A percentile compares a stretch with the other conserved stretches of the same genome.
phyloP scores from a whole-genome alignment of 2,329 filamentous ascomycete genomes.

The Trichothecium roseum region DNA sequence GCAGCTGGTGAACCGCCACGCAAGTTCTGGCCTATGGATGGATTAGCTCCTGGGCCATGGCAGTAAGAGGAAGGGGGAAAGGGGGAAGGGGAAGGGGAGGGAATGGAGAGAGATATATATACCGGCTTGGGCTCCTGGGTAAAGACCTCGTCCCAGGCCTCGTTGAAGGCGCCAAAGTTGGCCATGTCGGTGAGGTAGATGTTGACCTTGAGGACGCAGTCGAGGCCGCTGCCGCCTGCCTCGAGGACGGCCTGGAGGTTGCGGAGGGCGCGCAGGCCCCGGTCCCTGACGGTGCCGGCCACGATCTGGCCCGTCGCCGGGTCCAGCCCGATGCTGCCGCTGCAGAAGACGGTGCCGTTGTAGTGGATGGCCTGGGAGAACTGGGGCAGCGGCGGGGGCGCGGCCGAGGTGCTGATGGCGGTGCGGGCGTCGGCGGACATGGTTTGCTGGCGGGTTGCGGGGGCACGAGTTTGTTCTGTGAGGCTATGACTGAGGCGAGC shows the following conservation, averaged over 20 bases:
- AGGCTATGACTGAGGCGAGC: too few species aligned
- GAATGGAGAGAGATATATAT: slow-evolving; percentile 9
- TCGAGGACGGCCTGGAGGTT: slow-evolving; percentile 51
- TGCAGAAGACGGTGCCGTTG: slow-evolving; percentile 63
- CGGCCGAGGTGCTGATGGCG: slow-evolving; percentile 4
- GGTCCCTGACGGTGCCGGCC: slow-evolving; percentile 44
- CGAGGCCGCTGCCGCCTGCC: slow-evolving; percentile 46
- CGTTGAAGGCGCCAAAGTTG: slow-evolving; percentile 50
- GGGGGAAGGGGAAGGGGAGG: neutral
- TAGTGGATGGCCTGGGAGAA: slow-evolving; percentile 51
- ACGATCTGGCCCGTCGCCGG: slow-evolving; percentile 40
- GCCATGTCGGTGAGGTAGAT: slow-evolving; percentile 57
- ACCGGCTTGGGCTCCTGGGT: slow-evolving; percentile 34
- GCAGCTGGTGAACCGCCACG: slow-evolving; percentile 64
- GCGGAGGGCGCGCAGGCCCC: slow-evolving; percentile 40
- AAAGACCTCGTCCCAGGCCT: slow-evolving; percentile 42
- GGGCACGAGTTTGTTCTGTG: too few species aligned
- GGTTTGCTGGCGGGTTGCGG: neutral
- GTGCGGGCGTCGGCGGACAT: slow-evolving; percentile 1
- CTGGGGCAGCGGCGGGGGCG: slow-evolving; percentile 30
- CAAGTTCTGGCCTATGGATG: slow-evolving; percentile 46
- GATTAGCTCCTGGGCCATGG: too few species aligned
- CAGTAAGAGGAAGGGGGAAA: too few species aligned
- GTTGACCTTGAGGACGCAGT: slow-evolving; percentile 58
- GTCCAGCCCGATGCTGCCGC: slow-evolving; percentile 50